Base-by-base conservation (phyloP, 441 rosid species). In the Erodium chrysanthum region DNA sequence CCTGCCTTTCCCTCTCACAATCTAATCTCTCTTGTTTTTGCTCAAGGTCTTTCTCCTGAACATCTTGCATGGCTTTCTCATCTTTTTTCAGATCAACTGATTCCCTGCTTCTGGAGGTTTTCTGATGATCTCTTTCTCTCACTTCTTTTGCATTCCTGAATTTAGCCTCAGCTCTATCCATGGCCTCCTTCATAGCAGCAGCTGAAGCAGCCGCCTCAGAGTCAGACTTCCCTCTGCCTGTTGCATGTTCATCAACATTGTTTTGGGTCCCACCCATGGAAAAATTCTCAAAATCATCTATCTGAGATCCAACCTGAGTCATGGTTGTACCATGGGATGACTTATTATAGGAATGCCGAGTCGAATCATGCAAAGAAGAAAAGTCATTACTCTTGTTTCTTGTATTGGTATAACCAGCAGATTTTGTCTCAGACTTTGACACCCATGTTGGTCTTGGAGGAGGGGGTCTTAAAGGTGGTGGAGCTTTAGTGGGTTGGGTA, bases 91-190 rank as follows among this genome's bases (percentile, higher is more conserved):
- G 64, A 25, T 85, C 87, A 72, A 74, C 76, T 17, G 80, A 66
- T 73, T 90, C 97, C 80, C 77, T 88, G 76, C 75, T 83, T 83
- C 96, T 88, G 64, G 84, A 79, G 76, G 88, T 77, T 83, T 80
- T 90, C n/a, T 79, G 65, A 77, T 84, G 77, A 68, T 86, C 97
- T 71, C 84, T 87, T 82, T 84, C 98, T 75, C 93, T 84, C 86
- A 82, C 84, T 77, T 81, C 92, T 75, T 75, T 87, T 27, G 85
- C 92, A 73, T 91, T 96, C 77, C 86, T 86, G 80, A 93, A 85
- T 82, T 91, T 89, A 9, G 90, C 92, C 81, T 91, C 90, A 50
- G 97, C 98, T 84, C 84, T 91, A 73, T 91, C 97, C 97, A 93
- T 88, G 66, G 98, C 96, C 74, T 84, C 93, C 79, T 91, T 91